Evolutionary conservation across 805 yeast genomes (phyloP), one percentile per base, ranked within the genome.

Genomic region (Teunomyces funiuensis): DNA sequence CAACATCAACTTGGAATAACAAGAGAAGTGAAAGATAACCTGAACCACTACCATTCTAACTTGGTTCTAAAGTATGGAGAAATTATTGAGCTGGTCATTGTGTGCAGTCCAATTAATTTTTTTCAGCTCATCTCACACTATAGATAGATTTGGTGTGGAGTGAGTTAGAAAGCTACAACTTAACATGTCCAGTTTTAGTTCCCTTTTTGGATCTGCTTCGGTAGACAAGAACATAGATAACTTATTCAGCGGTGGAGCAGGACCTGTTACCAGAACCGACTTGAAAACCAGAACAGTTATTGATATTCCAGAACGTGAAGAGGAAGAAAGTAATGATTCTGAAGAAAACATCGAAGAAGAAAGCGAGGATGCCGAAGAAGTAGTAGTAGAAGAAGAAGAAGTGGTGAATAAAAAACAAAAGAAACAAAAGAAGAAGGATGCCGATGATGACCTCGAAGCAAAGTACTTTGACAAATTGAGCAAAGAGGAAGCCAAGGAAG

Each of bases 381-480:
- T 40, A n/a, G 49, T 57, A 34, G 47, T 56, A 34, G 57, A 55
- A 20, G 54, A 56, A 30, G 58, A 54, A 37, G 64, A 54, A 45
- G 56, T 40, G 30, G 46, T 49, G 42, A 52, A 49, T 41, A 30
- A 27, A 20, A 28, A 39, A 36, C 42, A 23, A 36, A 41, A 45
- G 36, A 43, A 49, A 33, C 52, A 41, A 22, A 52, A 51, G 39
- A 47, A 52, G 34, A 54, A 55, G 18, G 73, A 65, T 19, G 73
- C 62, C 17, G 60, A 74, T 36, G 77, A 66, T 16, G 83, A 78
- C 48, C 60, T 80, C 33, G 87, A 82, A 60, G 73, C 70, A 6
- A 66, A 63, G 34, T 82, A 82, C 56, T 71, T 73, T 51, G 65
- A 69, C 18, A 79, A 79, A 48, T 51, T 79, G n/a, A 55, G 74